Percentiles rank a stretch among this genome's conserved stretches.
Conservation (phyloP, 169 alveolate genomes). For the Eimeria maxima region DNA sequence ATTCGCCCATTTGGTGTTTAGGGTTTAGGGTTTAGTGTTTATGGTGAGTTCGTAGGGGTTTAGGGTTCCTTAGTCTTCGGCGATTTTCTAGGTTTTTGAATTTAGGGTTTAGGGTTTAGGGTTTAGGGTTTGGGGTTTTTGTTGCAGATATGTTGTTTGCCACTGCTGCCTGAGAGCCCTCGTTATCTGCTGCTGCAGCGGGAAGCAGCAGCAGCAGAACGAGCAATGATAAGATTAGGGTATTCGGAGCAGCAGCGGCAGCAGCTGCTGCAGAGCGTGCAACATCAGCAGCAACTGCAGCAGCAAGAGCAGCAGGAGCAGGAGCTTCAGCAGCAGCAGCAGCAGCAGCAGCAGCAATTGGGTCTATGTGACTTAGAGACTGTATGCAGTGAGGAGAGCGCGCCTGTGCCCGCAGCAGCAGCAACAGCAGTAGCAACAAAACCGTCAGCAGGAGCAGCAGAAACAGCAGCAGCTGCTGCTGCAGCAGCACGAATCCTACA, state of each 20-base stretch:
- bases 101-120: constrained; percentile 37
- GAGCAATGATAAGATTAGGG: not conserved
- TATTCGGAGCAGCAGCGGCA: constrained; percentile 33
- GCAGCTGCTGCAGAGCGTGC: constrained; percentile 62
- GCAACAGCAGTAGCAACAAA: too few relatives aligned
- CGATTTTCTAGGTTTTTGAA: too few relatives aligned
- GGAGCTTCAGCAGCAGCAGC: too few relatives aligned
- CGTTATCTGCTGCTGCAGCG: constrained; percentile 8
- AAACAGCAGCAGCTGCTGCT: too few relatives aligned
- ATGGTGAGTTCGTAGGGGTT: too few relatives aligned
- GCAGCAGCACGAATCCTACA: too few relatives aligned
- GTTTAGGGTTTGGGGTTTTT: constrained; percentile 6
- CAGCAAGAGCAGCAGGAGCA: constrained; percentile 3
- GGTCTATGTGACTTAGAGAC: not conserved
- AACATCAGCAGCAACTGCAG: constrained; percentile 44
- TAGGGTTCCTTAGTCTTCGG: too few relatives aligned
- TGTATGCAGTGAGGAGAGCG: not conserved
- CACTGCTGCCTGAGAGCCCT: not conserved
- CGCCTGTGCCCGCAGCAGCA: too few relatives aligned
- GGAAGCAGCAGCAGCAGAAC: constrained; percentile 10
- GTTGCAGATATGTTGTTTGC: too few relatives aligned
- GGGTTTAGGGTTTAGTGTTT: constrained; percentile 20
- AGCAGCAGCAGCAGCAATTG: constrained; percentile 15
- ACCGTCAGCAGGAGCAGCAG: too few relatives aligned
- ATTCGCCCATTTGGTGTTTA: not conserved